Percentiles rank a stretch among this genome's conserved stretches.
phyloP scores from a whole-genome alignment of 768 basidiomycete species.

The Trametes elegans region DNA sequence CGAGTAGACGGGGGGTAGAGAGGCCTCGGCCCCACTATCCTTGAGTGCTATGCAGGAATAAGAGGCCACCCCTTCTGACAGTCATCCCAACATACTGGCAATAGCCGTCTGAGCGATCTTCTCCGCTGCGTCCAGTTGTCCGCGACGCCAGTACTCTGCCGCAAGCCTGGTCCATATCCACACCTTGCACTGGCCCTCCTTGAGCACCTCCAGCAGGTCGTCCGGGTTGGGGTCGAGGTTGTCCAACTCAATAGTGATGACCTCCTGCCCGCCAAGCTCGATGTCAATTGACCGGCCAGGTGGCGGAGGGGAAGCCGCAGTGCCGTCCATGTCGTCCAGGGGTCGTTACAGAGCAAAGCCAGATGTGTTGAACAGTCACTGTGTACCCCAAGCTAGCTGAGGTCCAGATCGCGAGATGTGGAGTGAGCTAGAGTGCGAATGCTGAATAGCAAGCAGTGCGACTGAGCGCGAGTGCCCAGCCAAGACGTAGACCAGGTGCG shows the following conservation, averaged over 20 bases:
- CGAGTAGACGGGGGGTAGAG: slow-evolving; percentile 71
- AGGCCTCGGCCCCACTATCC: slow-evolving; percentile 44
- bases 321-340: slow-evolving; percentile 12
- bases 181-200: slow-evolving; percentile 67
- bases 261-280: slow-evolving; percentile 78
- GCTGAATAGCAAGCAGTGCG: background rate
- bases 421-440: background rate
- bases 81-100: slow-evolving; percentile 47
- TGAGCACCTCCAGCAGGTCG: slow-evolving; percentile 70
- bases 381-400: background rate
- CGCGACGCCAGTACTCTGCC: slow-evolving; percentile 84
- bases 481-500: background rate
- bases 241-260: slow-evolving; percentile 88
- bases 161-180: slow-evolving; percentile 83
- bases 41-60: slow-evolving; percentile 44
- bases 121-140: slow-evolving; percentile 73
- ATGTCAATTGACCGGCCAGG: slow-evolving; percentile 41
- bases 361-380: background rate
- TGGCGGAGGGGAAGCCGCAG: slow-evolving; percentile 16
- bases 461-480: background rate
- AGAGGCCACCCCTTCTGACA: background rate
- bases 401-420: too few species aligned
- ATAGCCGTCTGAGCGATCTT: slow-evolving; percentile 67
- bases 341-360: background rate
- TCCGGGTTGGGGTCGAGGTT: slow-evolving; percentile 77